These are phyloP conservation scores for Lomentospora prolificans DNA, from an alignment of 2,329 filamentous ascomycete species.

Conservation along the genomic window DNA sequence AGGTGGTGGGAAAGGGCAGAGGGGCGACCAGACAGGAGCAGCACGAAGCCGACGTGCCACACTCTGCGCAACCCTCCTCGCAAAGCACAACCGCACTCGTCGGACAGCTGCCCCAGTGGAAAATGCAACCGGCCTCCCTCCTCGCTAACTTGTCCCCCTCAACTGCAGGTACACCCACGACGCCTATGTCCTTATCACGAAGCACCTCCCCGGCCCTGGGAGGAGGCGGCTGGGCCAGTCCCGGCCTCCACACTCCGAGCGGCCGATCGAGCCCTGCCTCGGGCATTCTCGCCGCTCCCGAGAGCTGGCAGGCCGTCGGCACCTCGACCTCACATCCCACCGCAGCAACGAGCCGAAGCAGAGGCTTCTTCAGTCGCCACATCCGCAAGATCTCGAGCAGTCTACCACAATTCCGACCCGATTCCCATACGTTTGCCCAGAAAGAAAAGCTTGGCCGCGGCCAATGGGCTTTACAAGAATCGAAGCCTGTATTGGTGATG, in stretches of 20 bases:
- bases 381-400: constrained; percentile 72
- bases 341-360: constrained; percentile 67
- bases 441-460: constrained; percentile 67
- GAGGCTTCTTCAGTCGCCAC: constrained; percentile 80
- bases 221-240: constrained; percentile 75
- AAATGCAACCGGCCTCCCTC: neutral
- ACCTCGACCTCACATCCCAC: neutral
- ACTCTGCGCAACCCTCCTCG: neutral
- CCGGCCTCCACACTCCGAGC: constrained; percentile 61
- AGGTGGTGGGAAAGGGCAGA: neutral
- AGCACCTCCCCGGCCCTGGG: constrained; percentile 77
- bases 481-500: constrained; percentile 18
- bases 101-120: neutral
- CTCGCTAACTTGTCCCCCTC: neutral
- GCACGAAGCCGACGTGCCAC: neutral
- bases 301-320: neutral
- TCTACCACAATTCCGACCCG: constrained; percentile 60
- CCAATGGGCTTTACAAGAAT: constrained; percentile 22
- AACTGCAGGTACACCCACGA: constrained; percentile 40
- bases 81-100: neutral
- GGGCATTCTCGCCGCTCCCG: constrained; percentile 45
- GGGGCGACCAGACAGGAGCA: neutral
- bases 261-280: constrained; percentile 58
- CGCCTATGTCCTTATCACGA: constrained; percentile 72
- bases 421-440: constrained; percentile 46